phyloP scores from a whole-genome alignment of 352 stramenopile genomes.

The Phytophthora pinifolia region DNA sequence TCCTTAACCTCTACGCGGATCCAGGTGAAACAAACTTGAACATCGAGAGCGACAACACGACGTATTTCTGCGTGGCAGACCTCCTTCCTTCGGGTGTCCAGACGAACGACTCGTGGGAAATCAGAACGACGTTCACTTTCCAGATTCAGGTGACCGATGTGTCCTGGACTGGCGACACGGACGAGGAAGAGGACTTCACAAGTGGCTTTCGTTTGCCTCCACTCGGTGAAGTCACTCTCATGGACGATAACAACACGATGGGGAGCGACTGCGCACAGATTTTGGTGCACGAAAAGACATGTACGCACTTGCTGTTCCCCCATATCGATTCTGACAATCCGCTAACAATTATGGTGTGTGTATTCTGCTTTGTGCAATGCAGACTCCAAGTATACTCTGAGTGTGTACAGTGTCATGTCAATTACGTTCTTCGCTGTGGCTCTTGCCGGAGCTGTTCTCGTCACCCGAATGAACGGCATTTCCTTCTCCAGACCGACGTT shows the following conservation, averaged over 20 bases:
- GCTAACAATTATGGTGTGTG: constrained; percentile 12
- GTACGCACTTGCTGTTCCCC: constrained; percentile 34
- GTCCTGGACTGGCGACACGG: constrained; percentile 37
- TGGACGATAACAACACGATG: constrained; percentile 50
- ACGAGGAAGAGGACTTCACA: constrained; percentile 17
- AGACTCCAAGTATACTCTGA: constrained; percentile 69
- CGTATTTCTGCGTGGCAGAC: constrained; percentile 76
- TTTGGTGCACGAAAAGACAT: constrained; percentile 58
- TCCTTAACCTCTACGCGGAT: constrained; percentile 63
- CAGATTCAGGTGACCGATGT: constrained; percentile 70
- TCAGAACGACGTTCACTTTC: constrained; percentile 69
- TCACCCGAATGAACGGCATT: constrained; percentile 87
- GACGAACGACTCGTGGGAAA: constrained; percentile 65
- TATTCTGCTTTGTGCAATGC: not conserved
- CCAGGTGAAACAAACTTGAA: constrained; percentile 54
- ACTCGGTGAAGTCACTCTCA: constrained; percentile 63
- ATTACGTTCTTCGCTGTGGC: constrained; percentile 81
- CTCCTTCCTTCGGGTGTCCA: constrained; percentile 61
- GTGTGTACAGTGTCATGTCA: constrained; percentile 88
- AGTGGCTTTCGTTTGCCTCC: constrained; percentile 40
- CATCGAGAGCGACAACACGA: constrained; percentile 55
- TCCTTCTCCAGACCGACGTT: constrained; percentile 74
- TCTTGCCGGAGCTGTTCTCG: constrained; percentile 69
- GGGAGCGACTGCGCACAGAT: constrained; percentile 73
- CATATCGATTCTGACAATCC: constrained; percentile 2